Percentiles rank a stretch among this genome's conserved stretches.
These are phyloP conservation scores for Trametes sp. DNA, from an alignment of 1,284 basidiomycete genomes.

Conservation along the genomic window DNA sequence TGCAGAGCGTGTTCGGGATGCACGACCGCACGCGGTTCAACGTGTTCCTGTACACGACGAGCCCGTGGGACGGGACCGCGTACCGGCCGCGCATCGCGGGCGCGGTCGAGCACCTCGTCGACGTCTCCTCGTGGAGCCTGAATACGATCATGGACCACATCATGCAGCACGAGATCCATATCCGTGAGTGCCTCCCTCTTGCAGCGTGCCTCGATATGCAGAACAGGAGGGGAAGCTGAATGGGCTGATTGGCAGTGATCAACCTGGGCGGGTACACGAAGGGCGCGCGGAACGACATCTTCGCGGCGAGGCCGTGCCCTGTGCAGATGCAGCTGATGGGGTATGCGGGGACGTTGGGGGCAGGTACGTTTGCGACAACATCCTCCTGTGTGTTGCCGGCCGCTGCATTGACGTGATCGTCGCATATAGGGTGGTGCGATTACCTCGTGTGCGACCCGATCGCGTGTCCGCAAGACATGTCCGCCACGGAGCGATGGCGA, in stretches of 20 bases:
- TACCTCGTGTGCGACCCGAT: constrained; percentile 65
- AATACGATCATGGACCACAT: constrained; percentile 48
- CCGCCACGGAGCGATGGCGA: constrained; percentile 50
- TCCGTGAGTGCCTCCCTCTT: constrained; percentile 45
- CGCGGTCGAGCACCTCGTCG: constrained; percentile 55
- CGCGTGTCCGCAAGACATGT: constrained; percentile 57
- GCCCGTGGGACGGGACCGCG: constrained; percentile 57
- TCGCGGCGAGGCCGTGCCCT: constrained; percentile 64
- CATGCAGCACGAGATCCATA: constrained; percentile 59
- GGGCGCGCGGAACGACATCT: constrained; percentile 68
- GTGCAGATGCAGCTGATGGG: constrained; percentile 68
- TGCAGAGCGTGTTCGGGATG: constrained; percentile 66
- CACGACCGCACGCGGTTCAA: constrained; percentile 57
- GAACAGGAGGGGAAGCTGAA: background rate
- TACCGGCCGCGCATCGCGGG: constrained; percentile 61
- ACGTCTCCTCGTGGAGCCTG: constrained; percentile 56
- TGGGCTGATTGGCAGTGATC: constrained; percentile 48
- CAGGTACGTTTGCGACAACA: constrained; percentile 47
- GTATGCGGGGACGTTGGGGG: constrained; percentile 63
- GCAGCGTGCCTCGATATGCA: no score
- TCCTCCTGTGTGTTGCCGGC: no score
- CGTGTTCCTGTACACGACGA: constrained; percentile 64
- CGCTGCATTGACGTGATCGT: no score
- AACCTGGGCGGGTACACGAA: constrained; percentile 74
- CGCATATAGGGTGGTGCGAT: constrained; percentile 61